Evolutionary conservation across 305 asterid genomes (phyloP).

Genomic region (Ruellia speciosa): DNA sequence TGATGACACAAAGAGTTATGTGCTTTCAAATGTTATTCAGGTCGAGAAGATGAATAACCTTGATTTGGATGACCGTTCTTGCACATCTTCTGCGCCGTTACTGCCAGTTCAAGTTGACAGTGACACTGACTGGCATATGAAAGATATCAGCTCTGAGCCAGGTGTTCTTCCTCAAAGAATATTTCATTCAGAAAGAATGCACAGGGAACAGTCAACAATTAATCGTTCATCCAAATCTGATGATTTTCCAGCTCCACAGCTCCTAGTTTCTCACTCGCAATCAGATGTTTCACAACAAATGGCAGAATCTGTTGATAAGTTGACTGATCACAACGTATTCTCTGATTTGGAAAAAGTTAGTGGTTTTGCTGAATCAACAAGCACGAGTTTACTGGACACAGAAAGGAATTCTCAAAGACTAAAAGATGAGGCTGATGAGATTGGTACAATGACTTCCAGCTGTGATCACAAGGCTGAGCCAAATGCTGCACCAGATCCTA

Average conservation of each 20-base stretch:
- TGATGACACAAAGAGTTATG: slow-evolving; percentile 29
- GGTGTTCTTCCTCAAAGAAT: slow-evolving; percentile 49
- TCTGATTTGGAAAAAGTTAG: slow-evolving; percentile 31
- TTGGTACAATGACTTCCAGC: slow-evolving; percentile 26
- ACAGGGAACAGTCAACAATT: slow-evolving; percentile 56
- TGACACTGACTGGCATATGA: slow-evolving; percentile 33
- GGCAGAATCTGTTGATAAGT: slow-evolving; percentile 43
- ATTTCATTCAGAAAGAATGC: slow-evolving; percentile 68
- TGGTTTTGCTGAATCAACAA: slow-evolving; percentile 28
- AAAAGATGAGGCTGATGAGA: slow-evolving; percentile 27
- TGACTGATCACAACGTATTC: slow-evolving; percentile 32
- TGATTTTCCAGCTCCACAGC: slow-evolving; percentile 58
- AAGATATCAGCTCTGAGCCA: slow-evolving; percentile 41
- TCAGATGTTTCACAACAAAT: slow-evolving; percentile 55
- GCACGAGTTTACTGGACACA: slow-evolving; percentile 21
- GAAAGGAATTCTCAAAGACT: slow-evolving; percentile 32
- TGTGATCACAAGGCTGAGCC: slow-evolving; percentile 29
- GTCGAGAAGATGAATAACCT: slow-evolving; percentile 35
- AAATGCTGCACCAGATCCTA: slow-evolving; percentile 28
- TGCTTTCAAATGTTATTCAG: slow-evolving; percentile 32
- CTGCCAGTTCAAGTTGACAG: slow-evolving; percentile 36
- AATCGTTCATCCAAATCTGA: slow-evolving; percentile 70
- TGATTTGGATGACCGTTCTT: slow-evolving; percentile 31
- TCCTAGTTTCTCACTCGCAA: slow-evolving; percentile 39
- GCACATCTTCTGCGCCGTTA: slow-evolving; percentile 29